Evolutionary conservation across 2,329 filamentous ascomycete genomes (phyloP), one percentile per base, ranked within the genome.

Genomic region (Botrytis elliptica): DNA sequence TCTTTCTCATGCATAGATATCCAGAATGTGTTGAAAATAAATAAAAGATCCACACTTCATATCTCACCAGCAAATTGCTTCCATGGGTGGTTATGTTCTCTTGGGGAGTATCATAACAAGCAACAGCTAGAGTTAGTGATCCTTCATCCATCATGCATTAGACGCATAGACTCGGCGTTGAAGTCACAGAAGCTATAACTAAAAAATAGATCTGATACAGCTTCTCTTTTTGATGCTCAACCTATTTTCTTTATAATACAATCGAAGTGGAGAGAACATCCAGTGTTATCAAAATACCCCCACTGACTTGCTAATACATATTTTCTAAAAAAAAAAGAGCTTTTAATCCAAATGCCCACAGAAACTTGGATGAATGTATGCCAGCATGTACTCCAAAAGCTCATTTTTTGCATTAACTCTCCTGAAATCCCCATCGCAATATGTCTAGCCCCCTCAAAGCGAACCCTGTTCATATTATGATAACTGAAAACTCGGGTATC

Each of bases 151-250:
- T 12, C 10, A n/a, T n/a, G 3, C 0, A 49, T n/a, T 14, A n/a
- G 14, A 52, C 22, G 49, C 25, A 4, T n/a, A 52, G 22, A n/a
- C 12, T n/a, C 9, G 25, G 10, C n/a, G 4, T n/a, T 25, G 49
- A 52, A 1, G 10, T n/a, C 22, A 52, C 22, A n/a, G 10, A n/a
- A 14, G 9, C 49, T 52, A n/a, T n/a, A 12, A 52, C n/a, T 1
- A 0, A n/a, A 4, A n/a, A 20, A 2, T n/a, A 14, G 10, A 52
- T 2, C 10, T 12, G 49, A n/a, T n/a, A 1, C 1, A 52, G 4
- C 5, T 52, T 33, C 33, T 10, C n/a, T 52, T 52, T n/a, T 52
- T 1, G 4, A n/a, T n/a, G 22, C 49, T 14, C 0, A 5, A n/a
- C 5, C 2, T 14, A n/a, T 14, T n/a, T 0, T 52, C 4, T 52